Evolutionary conservation across 1,284 basidiomycete genomes (phyloP), one percentile per base, ranked within the genome.

Genomic region (Neolentinus lepideus): DNA sequence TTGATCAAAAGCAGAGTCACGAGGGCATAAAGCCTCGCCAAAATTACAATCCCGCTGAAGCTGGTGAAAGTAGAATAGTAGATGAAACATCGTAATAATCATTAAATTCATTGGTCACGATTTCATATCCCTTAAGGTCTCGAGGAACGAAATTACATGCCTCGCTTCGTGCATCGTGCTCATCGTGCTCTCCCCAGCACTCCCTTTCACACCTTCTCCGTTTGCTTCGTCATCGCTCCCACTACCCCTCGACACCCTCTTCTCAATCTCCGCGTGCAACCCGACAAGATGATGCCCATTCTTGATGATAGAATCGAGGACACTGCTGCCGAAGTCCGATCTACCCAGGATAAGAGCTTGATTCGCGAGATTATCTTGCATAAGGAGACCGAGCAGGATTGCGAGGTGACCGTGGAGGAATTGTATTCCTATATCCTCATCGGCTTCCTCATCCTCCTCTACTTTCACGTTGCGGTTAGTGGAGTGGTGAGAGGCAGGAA

Each of bases 341-440:
- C 52, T 12, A 19, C 72, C 65, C 3, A 84, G 64, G n/a, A 87
- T 67, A 2, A 71, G 59, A 2, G 58, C 47, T 59, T 78, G 76
- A 61, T 83, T 85, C 25, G 62, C 61, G 2, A 64, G 54, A 38
- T 69, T 74, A 36, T 71, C 70, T 46, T 73, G 74, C 69, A 87
- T 81, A 51, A 90, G 75, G n/a, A 90, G 69, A 2, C 86, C 88
- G 52, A 90, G 76, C 4, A 90, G 75, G 2, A 90, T 78, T 0
- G 88, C 80, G 14, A 88, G 77, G 63, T 90, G 88, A 0, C 84
- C 84, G 21, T 78, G 78, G 19, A 87, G 73, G 62, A 85, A 84
- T 55, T 63, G 60, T 21, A 63, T 60, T 43, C 70, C 71, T 0
- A 73, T 63, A 36, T 69, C 69, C 54, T 67, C 64, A 36, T 70